Evolutionary conservation across 306 rosid species (phyloP), one percentile per base, ranked within the genome.

Genomic region (Rosa persica): DNA sequence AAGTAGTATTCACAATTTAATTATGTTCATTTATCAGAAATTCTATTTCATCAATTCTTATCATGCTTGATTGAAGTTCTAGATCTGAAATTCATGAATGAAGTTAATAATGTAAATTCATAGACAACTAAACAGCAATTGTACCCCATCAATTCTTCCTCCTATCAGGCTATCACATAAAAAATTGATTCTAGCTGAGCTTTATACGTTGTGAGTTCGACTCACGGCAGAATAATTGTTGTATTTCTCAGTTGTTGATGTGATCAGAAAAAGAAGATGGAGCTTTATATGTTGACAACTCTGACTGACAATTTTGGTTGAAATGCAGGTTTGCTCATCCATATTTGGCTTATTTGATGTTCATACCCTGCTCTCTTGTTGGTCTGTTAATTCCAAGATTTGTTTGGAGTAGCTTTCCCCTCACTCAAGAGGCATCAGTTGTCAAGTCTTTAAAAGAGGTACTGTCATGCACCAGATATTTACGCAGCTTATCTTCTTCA

Each of bases 271-370:
- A 54, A 54, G 25, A 54, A 12, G 36, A 60, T 60, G 66, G 66
- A 27, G 36, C 49, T 75, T 65, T 38, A 40, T 48, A 36, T 23
- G 44, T 34, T 47, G 60, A 9, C 36, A 40, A 5, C 67, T 83
- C 75, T 57, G 47, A 69, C 84, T 76, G 79, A 86, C 80, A 46
- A 46, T 79, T 60, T 73, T 77, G 73, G 78, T 67, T 75, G 71
- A 62, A 83, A 82, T 79, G 83, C 88, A 96, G 99, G 99, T 96
- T 93, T 81, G 89, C 96, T 76, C 93, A 80, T 84, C 99, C 99
- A 36, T 88, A 81, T 79, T 84, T 96, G 96, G 99, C 99, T 85
- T 93, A 87, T 83, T 20, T 86, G 87, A 96, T 96, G 99, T 96
- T 91, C 84, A 27, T 91, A 75, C 99, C 99, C 54, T 76, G 89